Percentiles rank a stretch among this genome's conserved stretches.
Conservation (phyloP, 306 rosid species). For the Vigna mungo region DNA sequence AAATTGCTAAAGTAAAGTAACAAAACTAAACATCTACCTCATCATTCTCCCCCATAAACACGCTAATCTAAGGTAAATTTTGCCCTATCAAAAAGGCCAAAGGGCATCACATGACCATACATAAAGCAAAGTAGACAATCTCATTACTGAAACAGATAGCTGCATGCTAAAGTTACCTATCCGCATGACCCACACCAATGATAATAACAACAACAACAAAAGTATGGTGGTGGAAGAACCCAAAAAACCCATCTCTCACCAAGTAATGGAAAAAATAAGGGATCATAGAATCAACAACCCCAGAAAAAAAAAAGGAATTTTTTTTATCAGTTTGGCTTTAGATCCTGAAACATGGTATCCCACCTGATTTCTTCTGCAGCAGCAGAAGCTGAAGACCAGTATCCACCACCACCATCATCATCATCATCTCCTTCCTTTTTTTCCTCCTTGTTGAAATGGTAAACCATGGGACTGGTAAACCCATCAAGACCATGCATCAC, state of each 20-base stretch:
- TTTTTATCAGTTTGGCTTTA: conserved; percentile 73
- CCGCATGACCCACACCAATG: conserved; percentile 68
- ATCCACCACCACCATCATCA: conserved; percentile 66
- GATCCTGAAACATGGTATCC: conserved; percentile 95
- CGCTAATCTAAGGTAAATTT: conserved; percentile 46
- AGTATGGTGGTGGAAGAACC: conserved; percentile 76
- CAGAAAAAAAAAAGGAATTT: not conserved
- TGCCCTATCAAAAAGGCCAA: conserved; percentile 38
- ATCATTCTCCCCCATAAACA: conserved; percentile 47
- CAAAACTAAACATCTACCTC: conserved; percentile 37
- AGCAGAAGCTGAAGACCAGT: conserved; percentile 60
- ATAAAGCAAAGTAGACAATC: conserved; percentile 56
- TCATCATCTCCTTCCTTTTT: conserved; percentile 46
- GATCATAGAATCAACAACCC: conserved; percentile 19
- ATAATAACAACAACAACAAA: conserved; percentile 21
- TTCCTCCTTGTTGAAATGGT: conserved; percentile 58
- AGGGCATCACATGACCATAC: conserved; percentile 24
- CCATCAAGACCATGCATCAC: conserved; percentile 52
- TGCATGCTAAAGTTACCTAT: conserved; percentile 55
- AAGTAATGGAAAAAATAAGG: conserved; percentile 35
- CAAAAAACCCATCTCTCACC: conserved; percentile 81
- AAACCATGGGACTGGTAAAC: conserved; percentile 66
- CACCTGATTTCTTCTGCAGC: conserved; percentile 86
- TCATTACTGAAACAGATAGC: conserved; percentile 55
- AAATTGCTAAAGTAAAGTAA: conserved; percentile 32